These are phyloP conservation scores for Glomus cerebriforme DNA, from an alignment of 192 early-diverging fungal species.

Conservation along the genomic window DNA sequence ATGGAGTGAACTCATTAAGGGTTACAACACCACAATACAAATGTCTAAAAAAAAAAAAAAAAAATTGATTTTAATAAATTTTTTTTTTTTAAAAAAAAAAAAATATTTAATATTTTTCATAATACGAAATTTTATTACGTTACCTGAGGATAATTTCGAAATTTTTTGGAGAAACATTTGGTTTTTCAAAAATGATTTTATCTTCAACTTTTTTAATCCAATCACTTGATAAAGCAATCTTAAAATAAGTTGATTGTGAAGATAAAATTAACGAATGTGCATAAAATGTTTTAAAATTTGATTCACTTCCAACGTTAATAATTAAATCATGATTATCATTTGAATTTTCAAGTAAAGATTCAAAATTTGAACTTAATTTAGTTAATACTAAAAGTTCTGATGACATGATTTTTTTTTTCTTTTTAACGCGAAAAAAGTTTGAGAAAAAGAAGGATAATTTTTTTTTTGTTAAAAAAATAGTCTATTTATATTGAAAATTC, in stretches of 20 bases:
- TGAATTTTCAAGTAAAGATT: not conserved
- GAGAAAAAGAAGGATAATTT: no score
- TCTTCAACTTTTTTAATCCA: not conserved
- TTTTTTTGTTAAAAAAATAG: no score
- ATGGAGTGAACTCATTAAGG: not conserved
- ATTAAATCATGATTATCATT: not conserved
- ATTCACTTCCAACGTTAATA: not conserved
- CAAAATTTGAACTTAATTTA: not conserved
- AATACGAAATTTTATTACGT: no score
- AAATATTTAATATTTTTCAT: no score
- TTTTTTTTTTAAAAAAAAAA: not conserved
- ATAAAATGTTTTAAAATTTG: not conserved
- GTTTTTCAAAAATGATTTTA: not conserved
- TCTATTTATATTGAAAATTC: no score
- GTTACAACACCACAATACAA: not conserved
- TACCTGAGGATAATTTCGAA: not conserved
- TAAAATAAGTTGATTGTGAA: not conserved
- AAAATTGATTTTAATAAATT: no score
- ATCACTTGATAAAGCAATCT: not conserved
- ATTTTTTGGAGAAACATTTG: not conserved
- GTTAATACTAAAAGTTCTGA: not conserved
- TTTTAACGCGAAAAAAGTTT: no score
- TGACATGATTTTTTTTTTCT: not conserved
- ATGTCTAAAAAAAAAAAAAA: not conserved
- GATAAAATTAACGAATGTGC: not conserved